Evolutionary conservation across 768 basidiomycete species (phyloP).

Genomic region (Lactarius hengduanensis): DNA sequence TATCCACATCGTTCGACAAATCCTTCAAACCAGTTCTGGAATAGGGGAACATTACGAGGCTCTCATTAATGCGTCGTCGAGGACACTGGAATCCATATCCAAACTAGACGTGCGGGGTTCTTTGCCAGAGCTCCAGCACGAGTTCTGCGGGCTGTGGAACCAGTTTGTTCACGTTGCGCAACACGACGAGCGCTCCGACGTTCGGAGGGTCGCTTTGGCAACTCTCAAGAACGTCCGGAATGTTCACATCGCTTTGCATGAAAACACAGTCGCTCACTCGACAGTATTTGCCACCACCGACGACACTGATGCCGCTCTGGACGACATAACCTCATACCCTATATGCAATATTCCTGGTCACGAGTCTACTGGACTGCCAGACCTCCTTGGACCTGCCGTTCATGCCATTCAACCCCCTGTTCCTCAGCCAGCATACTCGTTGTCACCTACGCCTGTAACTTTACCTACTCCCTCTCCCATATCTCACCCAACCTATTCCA

Average conservation of each 20-base stretch:
- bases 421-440: too few relatives aligned
- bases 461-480: too few relatives aligned
- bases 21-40: background rate
- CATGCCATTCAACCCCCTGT: background rate
- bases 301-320: background rate
- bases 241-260: conserved; percentile 8
- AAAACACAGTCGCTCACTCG: too few relatives aligned
- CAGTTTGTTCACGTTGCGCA: background rate
- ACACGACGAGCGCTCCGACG: background rate
- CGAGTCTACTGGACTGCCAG: background rate
- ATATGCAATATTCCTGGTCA: background rate
- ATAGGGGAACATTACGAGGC: background rate
- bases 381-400: too few relatives aligned
- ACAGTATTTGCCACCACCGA: background rate
- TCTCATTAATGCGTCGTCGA: background rate
- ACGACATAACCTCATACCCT: background rate
- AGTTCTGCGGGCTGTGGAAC: conserved; percentile 13
- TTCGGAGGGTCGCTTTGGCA: background rate
- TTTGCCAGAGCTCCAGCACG: conserved; percentile 1
- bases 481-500: too few relatives aligned
- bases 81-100: conserved; percentile 1
- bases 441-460: too few relatives aligned
- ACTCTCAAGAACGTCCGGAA: conserved; percentile 15
- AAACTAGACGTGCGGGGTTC: background rate
- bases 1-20: conserved; percentile 2